These are phyloP conservation scores for Ceratocystis eucalypticola DNA, from an alignment of 2,329 filamentous ascomycete species.

Conservation along the genomic window DNA sequence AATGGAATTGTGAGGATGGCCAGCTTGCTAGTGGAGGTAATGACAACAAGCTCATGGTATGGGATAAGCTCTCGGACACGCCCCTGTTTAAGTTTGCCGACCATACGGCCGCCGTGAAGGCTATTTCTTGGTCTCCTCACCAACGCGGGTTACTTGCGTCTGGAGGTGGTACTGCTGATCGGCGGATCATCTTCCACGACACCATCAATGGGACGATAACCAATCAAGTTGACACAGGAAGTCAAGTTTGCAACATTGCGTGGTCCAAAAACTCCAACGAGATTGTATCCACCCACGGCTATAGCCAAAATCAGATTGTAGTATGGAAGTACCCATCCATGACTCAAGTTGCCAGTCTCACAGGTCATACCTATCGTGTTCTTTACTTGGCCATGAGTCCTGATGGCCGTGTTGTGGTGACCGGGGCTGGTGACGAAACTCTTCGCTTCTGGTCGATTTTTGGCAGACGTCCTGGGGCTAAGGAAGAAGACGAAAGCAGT, in stretches of 20 bases:
- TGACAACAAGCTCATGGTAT: constrained; percentile 97
- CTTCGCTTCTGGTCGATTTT: constrained; percentile 95
- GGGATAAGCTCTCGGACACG: constrained; percentile 89
- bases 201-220: constrained; percentile 68
- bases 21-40: constrained; percentile 93
- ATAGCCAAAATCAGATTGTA: constrained; percentile 96
- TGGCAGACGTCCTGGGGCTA: constrained; percentile 60
- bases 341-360: constrained; percentile 90
- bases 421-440: constrained; percentile 91
- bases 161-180: constrained; percentile 87
- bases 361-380: constrained; percentile 91
- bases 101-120: constrained; percentile 91
- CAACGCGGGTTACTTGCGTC: constrained; percentile 89
- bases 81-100: constrained; percentile 90
- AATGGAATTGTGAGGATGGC: constrained; percentile 93
- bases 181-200: constrained; percentile 96
- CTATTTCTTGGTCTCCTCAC: constrained; percentile 94
- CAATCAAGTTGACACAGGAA: constrained; percentile 89
- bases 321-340: constrained; percentile 99
- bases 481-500: constrained; percentile 51
- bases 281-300: constrained; percentile 92
- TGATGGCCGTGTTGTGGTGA: constrained; percentile 85
- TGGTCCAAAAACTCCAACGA: constrained; percentile 98
- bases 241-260: constrained; percentile 94
- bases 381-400: constrained; percentile 96